Percentiles rank a stretch among this genome's conserved stretches.
Evolutionary conservation across 768 basidiomycete genomes (phyloP).

Genomic region (Hemileccinum impolitum): DNA sequence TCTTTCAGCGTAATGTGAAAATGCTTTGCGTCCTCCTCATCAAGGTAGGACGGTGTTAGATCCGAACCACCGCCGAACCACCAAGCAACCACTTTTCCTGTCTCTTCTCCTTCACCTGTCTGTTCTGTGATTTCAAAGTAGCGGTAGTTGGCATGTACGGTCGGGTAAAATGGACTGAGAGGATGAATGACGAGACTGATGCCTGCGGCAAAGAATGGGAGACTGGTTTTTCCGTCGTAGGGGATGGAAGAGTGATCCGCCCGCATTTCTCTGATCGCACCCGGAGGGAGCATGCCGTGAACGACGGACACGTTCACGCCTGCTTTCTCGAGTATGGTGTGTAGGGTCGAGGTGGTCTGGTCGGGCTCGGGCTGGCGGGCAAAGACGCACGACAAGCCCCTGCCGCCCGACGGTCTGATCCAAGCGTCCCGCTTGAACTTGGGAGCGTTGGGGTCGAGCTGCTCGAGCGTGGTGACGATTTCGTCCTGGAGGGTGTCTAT

Average conservation of each 20-base stretch:
- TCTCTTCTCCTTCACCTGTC: conserved; percentile 30
- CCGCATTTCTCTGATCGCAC: conserved; percentile 92
- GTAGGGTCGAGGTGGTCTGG: conserved; percentile 32
- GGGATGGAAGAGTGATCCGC: conserved; percentile 83
- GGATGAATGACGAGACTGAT: conserved; percentile 94
- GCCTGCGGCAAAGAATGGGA: conserved; percentile 94
- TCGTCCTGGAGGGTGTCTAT: conserved; percentile 72
- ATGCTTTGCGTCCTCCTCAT: conserved; percentile 79
- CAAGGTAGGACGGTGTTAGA: conserved; percentile 91
- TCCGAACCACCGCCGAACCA: conserved; percentile 99
- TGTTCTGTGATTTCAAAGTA: conserved; percentile 89
- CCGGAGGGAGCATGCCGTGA: conserved; percentile 80
- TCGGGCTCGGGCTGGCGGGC: conserved; percentile 38
- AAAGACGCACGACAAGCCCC: conserved; percentile 83
- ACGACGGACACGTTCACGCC: conserved; percentile 95
- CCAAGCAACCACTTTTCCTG: conserved; percentile 74
- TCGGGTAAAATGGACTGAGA: conserved; percentile 88
- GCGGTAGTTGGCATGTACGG: conserved; percentile 94
- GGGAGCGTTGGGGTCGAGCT: conserved; percentile 67
- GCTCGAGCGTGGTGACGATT: conserved; percentile 76
- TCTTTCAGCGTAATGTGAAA: conserved; percentile 79
- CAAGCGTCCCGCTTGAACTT: conserved; percentile 80
- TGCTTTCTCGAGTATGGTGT: conserved; percentile 83
- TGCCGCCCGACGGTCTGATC: conserved; percentile 65
- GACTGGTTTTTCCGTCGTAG: conserved; percentile 51